Percentiles rank a stretch among this genome's conserved stretches.
phyloP scores from a whole-genome alignment of 1,284 basidiomycete species.

The Rhodotorula sp. region DNA sequence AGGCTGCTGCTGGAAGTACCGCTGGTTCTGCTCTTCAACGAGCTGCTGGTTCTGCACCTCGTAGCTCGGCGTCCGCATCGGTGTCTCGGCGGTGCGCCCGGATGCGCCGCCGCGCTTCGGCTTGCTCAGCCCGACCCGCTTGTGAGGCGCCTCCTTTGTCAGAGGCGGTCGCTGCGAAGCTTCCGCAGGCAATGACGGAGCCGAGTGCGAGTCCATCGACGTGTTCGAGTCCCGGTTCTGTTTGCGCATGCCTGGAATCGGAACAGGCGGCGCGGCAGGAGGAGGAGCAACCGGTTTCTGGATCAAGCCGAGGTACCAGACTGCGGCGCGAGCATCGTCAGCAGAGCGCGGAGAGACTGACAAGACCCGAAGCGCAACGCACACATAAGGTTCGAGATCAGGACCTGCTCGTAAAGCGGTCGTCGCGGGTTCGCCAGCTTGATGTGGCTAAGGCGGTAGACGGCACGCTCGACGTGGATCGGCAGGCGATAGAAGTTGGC shows the following conservation, averaged over 20 bases:
- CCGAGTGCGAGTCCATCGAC: neutral
- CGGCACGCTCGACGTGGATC: constrained; percentile 95
- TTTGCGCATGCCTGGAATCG: constrained; percentile 43
- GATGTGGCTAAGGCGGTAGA: constrained; percentile 92
- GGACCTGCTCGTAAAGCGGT: constrained; percentile 94
- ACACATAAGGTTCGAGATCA: constrained; percentile 82
- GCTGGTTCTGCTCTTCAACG: constrained; percentile 60
- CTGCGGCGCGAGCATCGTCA: constrained; percentile 53
- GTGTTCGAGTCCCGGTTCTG: constrained; percentile 46
- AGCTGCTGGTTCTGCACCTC: constrained; percentile 89
- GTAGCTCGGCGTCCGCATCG: constrained; percentile 82
- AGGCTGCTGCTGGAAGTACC: constrained; percentile 23
- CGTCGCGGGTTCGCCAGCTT: constrained; percentile 95
- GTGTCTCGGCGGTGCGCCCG: constrained; percentile 66
- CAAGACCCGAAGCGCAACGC: neutral
- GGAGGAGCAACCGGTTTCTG: constrained; percentile 59
- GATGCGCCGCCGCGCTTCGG: constrained; percentile 20
- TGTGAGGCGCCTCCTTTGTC: constrained; percentile 33
- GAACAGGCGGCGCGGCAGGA: constrained; percentile 33
- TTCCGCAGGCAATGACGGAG: constrained; percentile 45
- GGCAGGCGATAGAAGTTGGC: constrained; percentile 78
- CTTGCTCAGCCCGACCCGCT: constrained; percentile 38
- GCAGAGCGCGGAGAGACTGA: neutral
- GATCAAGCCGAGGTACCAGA: constrained; percentile 99
- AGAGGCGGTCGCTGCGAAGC: constrained; percentile 36